phyloP scores from a whole-genome alignment of 345 rosid genomes.

The Melastoma malabathricum region DNA sequence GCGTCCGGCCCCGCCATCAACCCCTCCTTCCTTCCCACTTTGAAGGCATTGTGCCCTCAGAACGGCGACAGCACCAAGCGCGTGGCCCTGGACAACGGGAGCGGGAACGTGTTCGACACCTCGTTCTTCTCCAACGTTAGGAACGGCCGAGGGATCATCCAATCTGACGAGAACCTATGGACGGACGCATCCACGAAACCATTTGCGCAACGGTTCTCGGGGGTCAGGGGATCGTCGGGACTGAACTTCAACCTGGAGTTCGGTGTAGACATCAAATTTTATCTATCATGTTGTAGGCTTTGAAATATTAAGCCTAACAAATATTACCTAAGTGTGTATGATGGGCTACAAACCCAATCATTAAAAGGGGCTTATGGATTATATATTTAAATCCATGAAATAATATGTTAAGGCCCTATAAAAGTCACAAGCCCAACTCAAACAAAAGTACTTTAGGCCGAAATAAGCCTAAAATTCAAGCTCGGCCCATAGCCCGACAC shows the following conservation, averaged over 20 bases:
- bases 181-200: constrained; percentile 31
- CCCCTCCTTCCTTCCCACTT: constrained; percentile 20
- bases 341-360: no score
- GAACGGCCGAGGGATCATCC: constrained; percentile 51
- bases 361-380: no score
- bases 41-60: constrained; percentile 34
- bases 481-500: no score
- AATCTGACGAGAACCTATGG: constrained; percentile 73
- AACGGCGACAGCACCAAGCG: constrained; percentile 42
- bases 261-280: no score
- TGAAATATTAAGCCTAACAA: no score
- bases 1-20: constrained; percentile 46
- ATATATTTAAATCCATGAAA: no score
- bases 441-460: no score
- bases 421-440: no score
- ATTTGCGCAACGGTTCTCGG: constrained; percentile 37
- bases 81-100: constrained; percentile 44
- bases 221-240: constrained; percentile 49
- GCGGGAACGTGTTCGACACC: constrained; percentile 37
- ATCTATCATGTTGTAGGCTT: no score
- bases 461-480: no score
- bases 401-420: no score
- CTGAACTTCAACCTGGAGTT: constrained; percentile 48
- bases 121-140: constrained; percentile 48
- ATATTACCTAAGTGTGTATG: no score